phyloP scores from a whole-genome alignment of 2,329 filamentous ascomycete species.

The Pseudocercospora pini-densiflorae region DNA sequence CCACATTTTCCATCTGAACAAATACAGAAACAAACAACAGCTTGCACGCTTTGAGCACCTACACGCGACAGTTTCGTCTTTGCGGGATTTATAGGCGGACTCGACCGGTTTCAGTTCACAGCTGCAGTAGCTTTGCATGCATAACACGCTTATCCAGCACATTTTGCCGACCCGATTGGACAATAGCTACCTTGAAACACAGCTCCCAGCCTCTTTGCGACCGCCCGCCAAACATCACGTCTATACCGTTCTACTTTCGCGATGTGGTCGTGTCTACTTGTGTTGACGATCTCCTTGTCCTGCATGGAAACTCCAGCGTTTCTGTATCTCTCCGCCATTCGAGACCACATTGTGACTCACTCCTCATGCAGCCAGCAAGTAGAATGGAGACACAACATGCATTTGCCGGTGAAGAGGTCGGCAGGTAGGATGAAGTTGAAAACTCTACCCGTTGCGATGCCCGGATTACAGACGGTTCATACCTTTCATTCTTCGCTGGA shows the following conservation, averaged over 20 bases:
- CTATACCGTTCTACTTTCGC: slow-evolving; percentile 39
- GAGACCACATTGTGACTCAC: slow-evolving; percentile 33
- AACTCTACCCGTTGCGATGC: slow-evolving; percentile 25
- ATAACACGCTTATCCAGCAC: slow-evolving; percentile 3
- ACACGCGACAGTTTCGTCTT: slow-evolving; percentile 17
- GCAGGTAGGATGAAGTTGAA: slow-evolving; percentile 23
- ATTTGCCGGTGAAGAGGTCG: slow-evolving; percentile 22
- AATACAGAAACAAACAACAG: slow-evolving; percentile 17
- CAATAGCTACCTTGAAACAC: slow-evolving; percentile 22
- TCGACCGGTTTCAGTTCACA: slow-evolving; percentile 18
- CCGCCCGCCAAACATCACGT: slow-evolving; percentile 37
- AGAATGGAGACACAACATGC: slow-evolving; percentile 23
- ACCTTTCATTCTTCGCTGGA: slow-evolving; percentile 17
- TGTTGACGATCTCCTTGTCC: slow-evolving; percentile 25
- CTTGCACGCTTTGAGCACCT: slow-evolving; percentile 4
- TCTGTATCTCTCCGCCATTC: slow-evolving; percentile 26
- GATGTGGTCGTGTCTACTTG: slow-evolving; percentile 38
- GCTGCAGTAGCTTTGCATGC: slow-evolving; percentile 19
- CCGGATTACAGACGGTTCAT: slow-evolving; percentile 16
- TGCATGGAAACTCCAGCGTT: slow-evolving; percentile 25
- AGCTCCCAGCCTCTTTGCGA: slow-evolving; percentile 41
- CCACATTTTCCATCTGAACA: background rate
- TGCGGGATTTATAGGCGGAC: slow-evolving; percentile 23
- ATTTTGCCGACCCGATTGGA: slow-evolving; percentile 17
- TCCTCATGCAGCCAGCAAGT: slow-evolving; percentile 30